Conservation (phyloP, 352 stramenopile species). For the Phytophthora vignae region DNA sequence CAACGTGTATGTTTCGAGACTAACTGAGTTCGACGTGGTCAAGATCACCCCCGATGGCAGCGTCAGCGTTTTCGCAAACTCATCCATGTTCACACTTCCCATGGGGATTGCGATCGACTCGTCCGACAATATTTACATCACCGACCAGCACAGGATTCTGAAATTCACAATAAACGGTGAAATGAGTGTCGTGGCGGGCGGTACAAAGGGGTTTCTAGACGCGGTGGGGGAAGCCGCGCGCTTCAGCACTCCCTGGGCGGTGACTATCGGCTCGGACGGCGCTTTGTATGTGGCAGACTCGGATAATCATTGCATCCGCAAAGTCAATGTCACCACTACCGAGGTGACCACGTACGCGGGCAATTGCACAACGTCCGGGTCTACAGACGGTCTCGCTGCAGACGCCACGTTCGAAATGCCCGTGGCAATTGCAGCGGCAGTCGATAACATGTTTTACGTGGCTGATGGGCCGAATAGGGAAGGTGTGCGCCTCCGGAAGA, state of each 20-base stretch:
- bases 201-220: neutral
- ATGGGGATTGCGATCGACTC: neutral
- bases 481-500: neutral
- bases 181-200: neutral
- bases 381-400: neutral
- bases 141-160: neutral
- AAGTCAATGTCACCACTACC: neutral
- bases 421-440: neutral
- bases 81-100: neutral
- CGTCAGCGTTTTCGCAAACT: neutral
- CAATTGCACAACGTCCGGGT: neutral
- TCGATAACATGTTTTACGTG: neutral
- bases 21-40: neutral
- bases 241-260: neutral
- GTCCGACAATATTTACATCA: neutral
- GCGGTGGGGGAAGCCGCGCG: neutral
- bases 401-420: neutral
- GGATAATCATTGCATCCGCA: neutral
- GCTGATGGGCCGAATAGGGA: neutral
- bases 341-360: conserved; percentile 2
- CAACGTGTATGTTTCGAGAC: neutral
- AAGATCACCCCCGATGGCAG: neutral
- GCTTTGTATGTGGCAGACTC: neutral
- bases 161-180: neutral
- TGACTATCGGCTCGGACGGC: conserved; percentile 1